phyloP scores from a whole-genome alignment of 768 basidiomycete genomes.

The Pisolithus albus region DNA sequence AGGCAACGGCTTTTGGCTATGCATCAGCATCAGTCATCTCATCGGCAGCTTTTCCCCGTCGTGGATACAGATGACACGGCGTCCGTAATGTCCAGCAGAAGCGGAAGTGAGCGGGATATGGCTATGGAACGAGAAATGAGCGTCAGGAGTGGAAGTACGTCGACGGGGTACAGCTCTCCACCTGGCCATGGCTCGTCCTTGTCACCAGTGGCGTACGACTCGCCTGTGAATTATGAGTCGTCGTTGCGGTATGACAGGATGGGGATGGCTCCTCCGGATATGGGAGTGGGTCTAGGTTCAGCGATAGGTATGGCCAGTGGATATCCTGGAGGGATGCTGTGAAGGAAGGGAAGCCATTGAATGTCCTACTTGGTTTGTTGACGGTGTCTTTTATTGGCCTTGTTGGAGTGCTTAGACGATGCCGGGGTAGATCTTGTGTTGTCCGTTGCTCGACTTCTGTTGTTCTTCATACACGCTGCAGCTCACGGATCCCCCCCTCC shows the following conservation, averaged over 20 bases:
- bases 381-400: too few species aligned
- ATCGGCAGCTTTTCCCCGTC: constrained; percentile 15
- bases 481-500: too few species aligned
- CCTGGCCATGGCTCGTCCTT: constrained; percentile 12
- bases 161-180: constrained; percentile 28
- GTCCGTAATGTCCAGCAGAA: constrained; percentile 31
- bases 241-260: neutral
- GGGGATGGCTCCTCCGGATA: neutral
- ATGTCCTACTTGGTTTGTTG: too few species aligned
- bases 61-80: constrained; percentile 33
- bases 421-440: too few species aligned
- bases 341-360: neutral
- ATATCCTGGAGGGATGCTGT: neutral
- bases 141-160: constrained; percentile 31
- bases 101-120: constrained; percentile 16
- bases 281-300: neutral
- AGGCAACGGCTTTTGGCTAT: constrained; percentile 25
- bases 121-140: neutral
- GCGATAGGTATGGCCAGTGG: neutral
- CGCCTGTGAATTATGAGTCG: neutral
- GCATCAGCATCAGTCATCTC: constrained; percentile 22
- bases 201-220: constrained; percentile 30
- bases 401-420: too few species aligned
- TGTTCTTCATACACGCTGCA: too few species aligned
- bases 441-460: too few species aligned